phyloP scores from a whole-genome alignment of 148 eudicot genomes.

The Silene conica region DNA sequence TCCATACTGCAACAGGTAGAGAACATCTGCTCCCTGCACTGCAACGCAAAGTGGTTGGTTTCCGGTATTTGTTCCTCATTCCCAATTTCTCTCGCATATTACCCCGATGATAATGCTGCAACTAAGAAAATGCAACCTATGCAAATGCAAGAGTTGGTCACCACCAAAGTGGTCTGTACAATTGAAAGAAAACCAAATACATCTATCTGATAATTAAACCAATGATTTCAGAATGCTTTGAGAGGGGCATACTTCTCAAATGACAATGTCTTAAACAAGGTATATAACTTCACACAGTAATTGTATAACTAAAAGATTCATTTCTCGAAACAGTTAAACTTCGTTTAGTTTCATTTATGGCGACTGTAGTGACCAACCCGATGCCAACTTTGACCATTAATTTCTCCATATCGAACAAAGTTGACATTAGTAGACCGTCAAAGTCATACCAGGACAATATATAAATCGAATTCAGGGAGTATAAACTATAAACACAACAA shows the following conservation, averaged over 20 bases:
- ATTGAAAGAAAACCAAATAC: background rate
- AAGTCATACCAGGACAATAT: background rate
- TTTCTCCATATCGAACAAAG: background rate
- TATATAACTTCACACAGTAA: no score
- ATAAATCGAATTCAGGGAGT: background rate
- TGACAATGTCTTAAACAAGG: no score
- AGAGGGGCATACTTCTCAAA: background rate
- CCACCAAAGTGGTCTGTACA: conserved; percentile 32
- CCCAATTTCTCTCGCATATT: conserved; percentile 54
- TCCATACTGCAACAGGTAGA: conserved; percentile 44
- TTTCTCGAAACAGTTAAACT: no score
- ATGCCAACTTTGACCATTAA: no score
- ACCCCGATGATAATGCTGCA: conserved; percentile 59
- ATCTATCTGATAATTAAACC: background rate
- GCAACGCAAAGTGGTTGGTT: conserved; percentile 82
- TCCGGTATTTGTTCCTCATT: conserved; percentile 89
- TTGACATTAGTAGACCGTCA: background rate
- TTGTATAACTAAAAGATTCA: no score
- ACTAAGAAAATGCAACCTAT: conserved; percentile 61
- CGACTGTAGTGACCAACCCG: background rate
- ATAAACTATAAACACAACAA: background rate
- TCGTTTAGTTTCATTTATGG: background rate
- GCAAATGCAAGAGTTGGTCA: conserved; percentile 52
- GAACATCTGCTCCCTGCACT: conserved; percentile 82
- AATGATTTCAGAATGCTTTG: background rate